These are phyloP conservation scores for Calonectria honghensis DNA, from an alignment of 2,329 filamentous ascomycete genomes.

Conservation along the genomic window DNA sequence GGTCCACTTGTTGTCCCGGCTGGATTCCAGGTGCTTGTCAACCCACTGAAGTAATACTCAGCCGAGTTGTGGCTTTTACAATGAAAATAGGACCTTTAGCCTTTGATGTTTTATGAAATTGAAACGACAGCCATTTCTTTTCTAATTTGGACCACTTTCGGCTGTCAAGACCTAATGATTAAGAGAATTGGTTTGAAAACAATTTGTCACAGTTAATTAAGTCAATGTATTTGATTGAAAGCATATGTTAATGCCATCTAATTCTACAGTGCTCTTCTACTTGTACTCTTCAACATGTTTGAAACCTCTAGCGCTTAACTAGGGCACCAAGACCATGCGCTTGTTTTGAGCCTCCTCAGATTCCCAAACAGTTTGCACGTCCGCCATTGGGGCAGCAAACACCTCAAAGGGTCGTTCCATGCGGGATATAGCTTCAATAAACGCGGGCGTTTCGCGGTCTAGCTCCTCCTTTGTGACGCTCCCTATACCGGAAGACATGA, in stretches of 20 bases:
- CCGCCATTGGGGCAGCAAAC: constrained; percentile 24
- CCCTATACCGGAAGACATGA: constrained; percentile 38
- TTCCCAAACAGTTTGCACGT: constrained; percentile 34
- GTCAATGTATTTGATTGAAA: neutral
- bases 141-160: neutral
- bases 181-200: neutral
- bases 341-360: constrained; percentile 14
- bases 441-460: constrained; percentile 19
- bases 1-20: constrained; percentile 27
- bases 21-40: constrained; percentile 30
- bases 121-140: neutral
- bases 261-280: neutral
- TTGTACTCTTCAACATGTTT: neutral
- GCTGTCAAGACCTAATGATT: no score
- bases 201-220: neutral
- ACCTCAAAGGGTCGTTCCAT: constrained; percentile 37
- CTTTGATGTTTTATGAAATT: neutral
- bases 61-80: neutral
- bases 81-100: neutral
- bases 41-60: neutral
- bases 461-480: constrained; percentile 34
- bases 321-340: constrained; percentile 38
- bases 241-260: neutral
- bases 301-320: neutral
- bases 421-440: constrained; percentile 15